Percentiles rank a stretch among this genome's conserved stretches.
Conservation (phyloP, 768 basidiomycete species). For the Mycena epipterygia region DNA sequence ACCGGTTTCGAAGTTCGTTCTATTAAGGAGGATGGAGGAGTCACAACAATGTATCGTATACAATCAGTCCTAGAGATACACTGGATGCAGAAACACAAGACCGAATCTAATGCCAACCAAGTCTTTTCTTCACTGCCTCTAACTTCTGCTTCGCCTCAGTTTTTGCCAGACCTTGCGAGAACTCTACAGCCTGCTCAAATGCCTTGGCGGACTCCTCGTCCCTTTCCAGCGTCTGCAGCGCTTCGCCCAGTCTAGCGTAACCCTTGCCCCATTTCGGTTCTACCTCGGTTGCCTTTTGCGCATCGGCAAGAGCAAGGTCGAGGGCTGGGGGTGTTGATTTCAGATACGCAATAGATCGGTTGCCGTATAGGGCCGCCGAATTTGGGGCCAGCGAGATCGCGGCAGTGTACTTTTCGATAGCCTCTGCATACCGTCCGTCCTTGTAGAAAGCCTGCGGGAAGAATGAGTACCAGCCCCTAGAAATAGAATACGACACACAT, state of each 20-base stretch:
- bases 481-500: slow-evolving; percentile 15
- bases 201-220: slow-evolving; percentile 33
- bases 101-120: slow-evolving; percentile 53
- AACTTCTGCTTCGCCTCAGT: slow-evolving; percentile 40
- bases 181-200: slow-evolving; percentile 31
- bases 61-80: slow-evolving; percentile 15
- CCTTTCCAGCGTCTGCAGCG: slow-evolving; percentile 28
- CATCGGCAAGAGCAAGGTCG: slow-evolving; percentile 37
- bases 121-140: slow-evolving; percentile 46
- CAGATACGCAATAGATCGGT: slow-evolving; percentile 39
- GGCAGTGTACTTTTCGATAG: slow-evolving; percentile 37
- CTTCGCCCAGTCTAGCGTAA: slow-evolving; percentile 37
- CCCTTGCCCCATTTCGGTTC: slow-evolving; percentile 41
- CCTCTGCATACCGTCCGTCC: slow-evolving; percentile 32
- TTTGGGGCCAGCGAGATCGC: slow-evolving; percentile 33
- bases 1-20: too few relatives aligned
- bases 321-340: slow-evolving; percentile 32
- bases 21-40: too few relatives aligned
- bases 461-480: background rate
- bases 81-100: slow-evolving; percentile 56
- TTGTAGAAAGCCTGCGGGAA: slow-evolving; percentile 30
- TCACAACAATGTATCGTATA: too few relatives aligned
- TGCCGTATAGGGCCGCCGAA: slow-evolving; percentile 36
- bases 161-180: slow-evolving; percentile 41
- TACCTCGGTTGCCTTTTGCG: slow-evolving; percentile 36